phyloP scores from a whole-genome alignment of 768 basidiomycete species.

The Suillus brevipes region DNA sequence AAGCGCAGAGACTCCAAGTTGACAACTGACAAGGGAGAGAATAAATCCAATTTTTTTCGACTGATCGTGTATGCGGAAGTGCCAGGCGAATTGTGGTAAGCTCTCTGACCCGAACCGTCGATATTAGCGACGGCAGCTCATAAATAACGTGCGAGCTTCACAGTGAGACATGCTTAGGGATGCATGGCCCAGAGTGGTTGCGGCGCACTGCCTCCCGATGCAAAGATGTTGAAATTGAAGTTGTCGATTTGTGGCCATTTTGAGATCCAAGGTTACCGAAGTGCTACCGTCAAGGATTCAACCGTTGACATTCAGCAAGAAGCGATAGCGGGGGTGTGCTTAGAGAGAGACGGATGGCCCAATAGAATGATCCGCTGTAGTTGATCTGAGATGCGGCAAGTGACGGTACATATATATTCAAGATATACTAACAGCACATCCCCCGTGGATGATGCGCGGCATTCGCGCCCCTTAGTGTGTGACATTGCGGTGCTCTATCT shows the following conservation, averaged over 20 bases:
- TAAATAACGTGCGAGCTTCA: slow-evolving; percentile 8
- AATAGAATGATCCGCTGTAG: slow-evolving; percentile 29
- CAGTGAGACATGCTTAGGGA: neutral
- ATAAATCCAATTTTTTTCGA: neutral
- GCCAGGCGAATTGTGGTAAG: neutral
- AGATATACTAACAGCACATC: slow-evolving; percentile 12
- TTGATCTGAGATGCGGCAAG: slow-evolving; percentile 21
- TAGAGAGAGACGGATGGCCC: neutral
- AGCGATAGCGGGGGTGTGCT: neutral
- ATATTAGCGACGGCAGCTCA: neutral
- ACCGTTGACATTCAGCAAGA: neutral
- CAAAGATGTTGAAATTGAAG: neutral
- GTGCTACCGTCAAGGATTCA: neutral
- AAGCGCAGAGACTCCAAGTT: slow-evolving; percentile 30
- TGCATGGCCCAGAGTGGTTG: neutral
- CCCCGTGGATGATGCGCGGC: slow-evolving; percentile 13
- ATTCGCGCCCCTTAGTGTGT: slow-evolving; percentile 23
- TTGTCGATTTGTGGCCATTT: neutral
- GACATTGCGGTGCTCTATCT: slow-evolving; percentile 18
- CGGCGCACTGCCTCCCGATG: neutral
- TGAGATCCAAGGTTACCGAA: slow-evolving; percentile 1
- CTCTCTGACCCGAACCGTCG: neutral
- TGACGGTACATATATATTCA: slow-evolving; percentile 5
- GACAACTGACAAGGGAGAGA: slow-evolving; percentile 10
- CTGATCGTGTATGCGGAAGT: neutral